phyloP scores from a whole-genome alignment of 2,329 filamentous ascomycete species.

The Aspergillus flavus region DNA sequence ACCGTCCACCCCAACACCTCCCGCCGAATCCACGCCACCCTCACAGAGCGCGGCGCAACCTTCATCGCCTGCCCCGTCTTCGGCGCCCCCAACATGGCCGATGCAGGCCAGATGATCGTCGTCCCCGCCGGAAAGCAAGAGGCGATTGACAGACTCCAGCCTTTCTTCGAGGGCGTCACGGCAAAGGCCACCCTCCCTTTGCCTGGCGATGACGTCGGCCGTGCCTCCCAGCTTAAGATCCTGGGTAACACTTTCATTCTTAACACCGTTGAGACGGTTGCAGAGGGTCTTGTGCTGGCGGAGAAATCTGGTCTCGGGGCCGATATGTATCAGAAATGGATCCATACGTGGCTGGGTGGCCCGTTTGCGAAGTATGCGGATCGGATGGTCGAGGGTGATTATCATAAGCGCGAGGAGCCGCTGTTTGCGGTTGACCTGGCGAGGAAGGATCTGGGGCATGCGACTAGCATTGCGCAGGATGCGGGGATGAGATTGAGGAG shows the following conservation, averaged over 20 bases:
- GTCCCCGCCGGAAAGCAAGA: slow-evolving; percentile 69
- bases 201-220: slow-evolving; percentile 67
- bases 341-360: slow-evolving; percentile 74
- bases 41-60: slow-evolving; percentile 61
- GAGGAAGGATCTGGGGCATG: slow-evolving; percentile 79
- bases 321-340: slow-evolving; percentile 69
- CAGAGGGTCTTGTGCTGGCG: slow-evolving; percentile 75
- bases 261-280: slow-evolving; percentile 77
- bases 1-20: slow-evolving; percentile 85
- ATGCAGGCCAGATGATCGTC: slow-evolving; percentile 69
- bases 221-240: slow-evolving; percentile 74
- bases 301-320: slow-evolving; percentile 78
- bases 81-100: slow-evolving; percentile 47
- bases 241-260: slow-evolving; percentile 86
- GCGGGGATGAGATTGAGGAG: slow-evolving; percentile 66
- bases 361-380: slow-evolving; percentile 74
- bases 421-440: slow-evolving; percentile 82
- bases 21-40: slow-evolving; percentile 62
- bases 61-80: slow-evolving; percentile 72
- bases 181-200: slow-evolving; percentile 71
- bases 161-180: slow-evolving; percentile 74
- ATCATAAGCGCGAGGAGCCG: slow-evolving; percentile 74
- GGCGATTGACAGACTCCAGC: slow-evolving; percentile 65
- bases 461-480: slow-evolving; percentile 64
- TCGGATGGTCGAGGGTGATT: slow-evolving; percentile 75